Percentiles rank a stretch among this genome's conserved stretches.
phyloP scores from a whole-genome alignment of 2,329 filamentous ascomycete genomes.

The Neoarthrinium moseri region DNA sequence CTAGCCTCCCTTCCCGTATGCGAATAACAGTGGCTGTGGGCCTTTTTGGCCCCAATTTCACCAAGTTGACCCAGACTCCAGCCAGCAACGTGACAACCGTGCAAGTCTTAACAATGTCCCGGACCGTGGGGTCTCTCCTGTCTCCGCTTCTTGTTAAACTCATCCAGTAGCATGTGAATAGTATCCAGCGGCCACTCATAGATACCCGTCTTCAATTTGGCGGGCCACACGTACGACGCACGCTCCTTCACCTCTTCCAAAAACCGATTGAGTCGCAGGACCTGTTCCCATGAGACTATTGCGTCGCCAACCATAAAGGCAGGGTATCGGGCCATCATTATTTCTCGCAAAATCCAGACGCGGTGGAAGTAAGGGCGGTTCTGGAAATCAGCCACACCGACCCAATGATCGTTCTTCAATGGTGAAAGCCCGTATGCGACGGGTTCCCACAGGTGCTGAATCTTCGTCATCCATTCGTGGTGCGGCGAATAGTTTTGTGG shows the following conservation, averaged over 20 bases:
- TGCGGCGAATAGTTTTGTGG: conserved; percentile 32
- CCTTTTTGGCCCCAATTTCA: too few species aligned
- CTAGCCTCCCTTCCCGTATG: too few species aligned
- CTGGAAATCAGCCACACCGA: conserved; percentile 27
- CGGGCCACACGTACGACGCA: conserved; percentile 27
- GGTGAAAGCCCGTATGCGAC: neutral
- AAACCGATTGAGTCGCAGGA: conserved; percentile 31
- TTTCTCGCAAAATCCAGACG: conserved; percentile 35
- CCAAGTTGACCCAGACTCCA: too few species aligned
- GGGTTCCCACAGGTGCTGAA: conserved; percentile 22
- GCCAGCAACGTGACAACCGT: too few species aligned
- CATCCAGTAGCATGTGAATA: conserved; percentile 10
- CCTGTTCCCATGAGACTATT: conserved; percentile 33
- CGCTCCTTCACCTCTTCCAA: conserved; percentile 34
- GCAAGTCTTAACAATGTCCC: too few species aligned
- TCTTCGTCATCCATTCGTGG: conserved; percentile 27
- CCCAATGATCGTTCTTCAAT: conserved; percentile 13
- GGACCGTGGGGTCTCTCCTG: too few species aligned
- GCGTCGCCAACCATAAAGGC: conserved; percentile 30
- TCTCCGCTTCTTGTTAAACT: too few species aligned
- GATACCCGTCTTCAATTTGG: conserved; percentile 12
- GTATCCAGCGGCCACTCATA: conserved; percentile 18
- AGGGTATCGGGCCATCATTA: conserved; percentile 29
- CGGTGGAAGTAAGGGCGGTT: conserved; percentile 32
- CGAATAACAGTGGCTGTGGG: too few species aligned